Evolutionary conservation across 2,329 filamentous ascomycete genomes (phyloP).

Genomic region (Tolypocladium cylindrosporum): DNA sequence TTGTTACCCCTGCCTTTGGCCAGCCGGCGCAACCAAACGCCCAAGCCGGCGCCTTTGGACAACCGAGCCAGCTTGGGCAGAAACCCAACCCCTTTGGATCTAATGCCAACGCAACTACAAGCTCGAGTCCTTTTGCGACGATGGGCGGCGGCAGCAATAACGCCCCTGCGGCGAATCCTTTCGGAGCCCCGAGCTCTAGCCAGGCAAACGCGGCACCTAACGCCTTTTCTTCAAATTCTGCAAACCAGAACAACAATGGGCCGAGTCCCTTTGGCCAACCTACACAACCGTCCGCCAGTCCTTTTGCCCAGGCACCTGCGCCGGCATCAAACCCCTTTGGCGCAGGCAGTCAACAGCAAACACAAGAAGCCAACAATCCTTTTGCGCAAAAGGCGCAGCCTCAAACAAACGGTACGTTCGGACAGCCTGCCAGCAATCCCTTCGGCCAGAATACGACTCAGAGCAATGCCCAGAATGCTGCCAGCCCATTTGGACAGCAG

Average conservation of each 20-base stretch:
- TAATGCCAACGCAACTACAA: constrained; percentile 6
- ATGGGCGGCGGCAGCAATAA: constrained; percentile 9
- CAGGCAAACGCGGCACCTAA: constrained; percentile 4
- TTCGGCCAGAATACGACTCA: constrained; percentile 1
- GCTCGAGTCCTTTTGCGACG: constrained; percentile 14
- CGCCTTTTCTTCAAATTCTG: constrained; percentile 4
- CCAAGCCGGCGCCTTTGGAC: constrained; percentile 19
- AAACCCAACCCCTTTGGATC: constrained; percentile 27
- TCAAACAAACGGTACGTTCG: constrained; percentile 5
- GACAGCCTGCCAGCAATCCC: constrained; percentile 3
- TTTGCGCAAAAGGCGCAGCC: constrained; percentile 15
- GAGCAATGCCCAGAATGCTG: not conserved
- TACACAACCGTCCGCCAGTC: constrained; percentile 2
- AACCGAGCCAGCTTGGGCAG: constrained; percentile 24
- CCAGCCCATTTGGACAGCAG: constrained; percentile 15
- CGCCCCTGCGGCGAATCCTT: constrained; percentile 15
- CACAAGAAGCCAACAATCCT: constrained; percentile 12
- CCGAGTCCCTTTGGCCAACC: constrained; percentile 14
- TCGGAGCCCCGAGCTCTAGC: constrained; percentile 11
- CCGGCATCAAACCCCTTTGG: constrained; percentile 18
- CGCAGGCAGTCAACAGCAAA: constrained; percentile 7
- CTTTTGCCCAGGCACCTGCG: constrained; percentile 17
- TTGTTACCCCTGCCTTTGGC: constrained; percentile 22
- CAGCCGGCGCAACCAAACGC: constrained; percentile 23
- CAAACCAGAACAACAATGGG: constrained; percentile 2